Evolutionary conservation across 78 protist genomes (phyloP), one percentile per base, ranked within the genome.

Genomic region (Protostelium mycophagum): DNA sequence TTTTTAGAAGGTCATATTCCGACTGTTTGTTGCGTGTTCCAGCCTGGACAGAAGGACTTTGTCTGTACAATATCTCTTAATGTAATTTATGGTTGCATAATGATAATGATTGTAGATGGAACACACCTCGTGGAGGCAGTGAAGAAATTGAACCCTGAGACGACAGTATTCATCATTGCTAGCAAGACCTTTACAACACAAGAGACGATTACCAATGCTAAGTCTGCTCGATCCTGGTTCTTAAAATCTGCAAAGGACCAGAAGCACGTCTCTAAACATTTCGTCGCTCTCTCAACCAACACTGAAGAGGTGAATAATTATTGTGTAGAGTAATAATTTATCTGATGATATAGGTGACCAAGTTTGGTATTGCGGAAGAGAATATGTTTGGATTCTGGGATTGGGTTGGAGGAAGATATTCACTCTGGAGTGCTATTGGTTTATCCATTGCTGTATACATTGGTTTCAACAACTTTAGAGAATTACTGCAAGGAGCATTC

Each of bases 381-480:
- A 98, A 98, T 92, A 97, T 97, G 99, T 98, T 98, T 86, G 98
- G 85, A 38, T 98, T 98, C 94, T 98, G 99, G 99, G 99, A 98
- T 90, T 97, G 98, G 98, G 98, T 97, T 0, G 99, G 98, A 31
- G 99, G 99, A 29, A 97, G 99, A 35, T 98, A 97, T 96, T 96
- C 98, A 28, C 91, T 98, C 85, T 98, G 99, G 99, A 85, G 95
- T 9, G 99, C 99, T n/a, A 96, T 98, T 91, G 99, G 99, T 83
- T 36, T 95, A 25, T 36, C 98, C 35, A 96, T 98, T 87, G 97
- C 97, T 16, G 88, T 98, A 1, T 85, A 85, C 87, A 38, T 98
- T 73, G 97, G 97, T 34, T 83, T 91, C 90, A 99, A 97, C 51
- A 34, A 34, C 84, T 98, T 97, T 37, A 96, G 87, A n/a, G 93